Percentiles rank a stretch among this genome's conserved stretches.
phyloP scores from a whole-genome alignment of 2,329 filamentous ascomycete genomes.

The Trichoderma simmonsii region DNA sequence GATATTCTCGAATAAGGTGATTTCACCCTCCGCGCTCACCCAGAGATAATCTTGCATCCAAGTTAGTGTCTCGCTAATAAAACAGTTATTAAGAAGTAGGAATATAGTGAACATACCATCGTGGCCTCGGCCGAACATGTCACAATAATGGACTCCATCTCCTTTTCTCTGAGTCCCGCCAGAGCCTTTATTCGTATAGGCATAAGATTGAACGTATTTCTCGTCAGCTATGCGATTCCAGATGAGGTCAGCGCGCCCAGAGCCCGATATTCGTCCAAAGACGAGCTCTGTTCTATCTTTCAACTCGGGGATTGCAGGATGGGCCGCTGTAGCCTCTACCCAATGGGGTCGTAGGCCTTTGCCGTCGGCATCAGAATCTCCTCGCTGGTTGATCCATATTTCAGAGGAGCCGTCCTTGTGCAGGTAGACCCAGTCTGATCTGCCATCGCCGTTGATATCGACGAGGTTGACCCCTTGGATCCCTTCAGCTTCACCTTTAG shows the following conservation, averaged over 20 bases:
- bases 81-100: not conserved
- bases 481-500: not conserved
- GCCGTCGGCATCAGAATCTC: not conserved
- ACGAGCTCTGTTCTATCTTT: not conserved
- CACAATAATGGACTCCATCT: not conserved
- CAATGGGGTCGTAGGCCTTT: not conserved
- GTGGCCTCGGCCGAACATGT: not conserved
- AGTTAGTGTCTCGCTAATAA: not conserved
- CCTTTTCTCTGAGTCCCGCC: not conserved
- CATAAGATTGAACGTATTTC: too few species aligned
- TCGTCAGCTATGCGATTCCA: not conserved
- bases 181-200: not conserved
- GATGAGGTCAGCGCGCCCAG: not conserved
- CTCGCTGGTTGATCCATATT: not conserved
- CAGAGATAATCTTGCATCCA: not conserved
- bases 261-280: not conserved
- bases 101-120: not conserved
- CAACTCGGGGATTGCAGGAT: not conserved
- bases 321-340: not conserved
- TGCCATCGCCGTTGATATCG: not conserved
- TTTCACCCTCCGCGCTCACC: not conserved
- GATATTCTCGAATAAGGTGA: not conserved
- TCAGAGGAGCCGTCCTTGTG: not conserved
- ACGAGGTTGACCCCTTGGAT: not conserved
- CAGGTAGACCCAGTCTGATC: not conserved